Evolutionary conservation across 805 yeast species (phyloP), one percentile per base, ranked within the genome.

Genomic region (Yarrowia sp.): DNA sequence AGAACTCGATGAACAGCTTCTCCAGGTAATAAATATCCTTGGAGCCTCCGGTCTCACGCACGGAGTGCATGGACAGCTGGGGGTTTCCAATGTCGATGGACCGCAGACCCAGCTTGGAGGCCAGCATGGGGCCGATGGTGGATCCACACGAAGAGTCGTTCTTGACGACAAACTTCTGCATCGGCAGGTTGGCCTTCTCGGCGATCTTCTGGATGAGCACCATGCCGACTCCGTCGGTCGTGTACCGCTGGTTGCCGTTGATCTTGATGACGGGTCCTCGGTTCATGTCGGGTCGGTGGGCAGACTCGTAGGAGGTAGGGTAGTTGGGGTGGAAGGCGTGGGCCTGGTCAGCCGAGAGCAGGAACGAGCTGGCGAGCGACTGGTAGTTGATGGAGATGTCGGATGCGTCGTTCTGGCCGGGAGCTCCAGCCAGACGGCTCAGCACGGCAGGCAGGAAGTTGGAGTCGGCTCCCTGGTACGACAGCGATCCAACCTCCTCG

Each of bases 261-360:
- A 93, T 77, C 74, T 93, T 93, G 70, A 93, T 84, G 2, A 91
- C 97, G 0, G 98, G 97, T 6, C 99, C 99, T 33, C 79, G 78
- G 70, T 96, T 96, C 64, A 93, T 76, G 58, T 80, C 79, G 1
- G 99, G 98, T 66, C 83, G 82, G 73, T 93, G 96, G 64, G 81
- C 77, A 21, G 82, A 71, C 71, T 94, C 98, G 74, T 94, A 88
- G 68, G 82, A 82, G 60, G 80, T 81, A 4, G 82, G 76, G 73
- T 93, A 93, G 74, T 93, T 93, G 63, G 99, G 99, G 73, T 93
- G 97, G 36, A 93, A 87, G 31, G 97, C 98, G 72, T 93, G 99
- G 1, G 98, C 97, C 84, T 91, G 94, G 73, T 93, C 99, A 0
- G 97, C 89, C 0, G 97, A 92, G 46, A 94, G 73, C 67, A 93